A percentile compares a stretch with the other conserved stretches of the same genome.
Conservation (phyloP, 2,329 filamentous ascomycete species). For the Cercospora sp. region DNA sequence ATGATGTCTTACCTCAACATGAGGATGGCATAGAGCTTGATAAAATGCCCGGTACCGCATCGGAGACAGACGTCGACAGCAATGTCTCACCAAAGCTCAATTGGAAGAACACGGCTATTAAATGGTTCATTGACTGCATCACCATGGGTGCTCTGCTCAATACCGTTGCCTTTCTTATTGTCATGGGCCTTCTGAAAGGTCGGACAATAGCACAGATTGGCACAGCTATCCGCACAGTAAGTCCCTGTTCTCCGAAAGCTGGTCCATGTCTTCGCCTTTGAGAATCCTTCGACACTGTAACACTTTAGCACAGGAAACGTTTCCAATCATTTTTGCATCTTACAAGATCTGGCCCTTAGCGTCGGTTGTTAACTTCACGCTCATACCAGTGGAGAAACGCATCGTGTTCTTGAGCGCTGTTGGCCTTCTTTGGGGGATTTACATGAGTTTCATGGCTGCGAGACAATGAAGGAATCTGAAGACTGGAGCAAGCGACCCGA, state of each 20-base stretch:
- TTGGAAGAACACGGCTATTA: conserved; percentile 7
- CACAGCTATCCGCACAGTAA: conserved; percentile 5
- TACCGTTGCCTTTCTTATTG: neutral
- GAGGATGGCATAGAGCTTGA: neutral
- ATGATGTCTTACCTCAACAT: neutral
- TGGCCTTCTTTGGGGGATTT: conserved; percentile 3
- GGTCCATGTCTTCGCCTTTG: neutral
- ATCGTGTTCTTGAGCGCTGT: conserved; percentile 5
- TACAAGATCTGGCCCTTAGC: conserved; percentile 10
- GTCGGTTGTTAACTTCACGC: conserved; percentile 6
- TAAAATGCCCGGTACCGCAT: neutral
- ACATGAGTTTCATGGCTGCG: conserved; percentile 5
- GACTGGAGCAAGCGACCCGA: neutral
- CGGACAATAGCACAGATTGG: neutral
- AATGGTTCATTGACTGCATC: conserved; percentile 11
- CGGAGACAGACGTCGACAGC: neutral
- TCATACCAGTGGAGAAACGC: conserved; percentile 6
- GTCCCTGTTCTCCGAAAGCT: neutral
- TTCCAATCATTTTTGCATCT: conserved; percentile 8
- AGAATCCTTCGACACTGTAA: conserved; percentile 1
- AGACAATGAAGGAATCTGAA: neutral
- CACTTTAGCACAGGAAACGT: conserved; percentile 5
- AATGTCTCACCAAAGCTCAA: neutral
- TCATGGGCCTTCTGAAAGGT: conserved; percentile 7
- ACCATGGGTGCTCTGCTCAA: conserved; percentile 9